A percentile compares a stretch with the other conserved stretches of the same genome.
Conservation (phyloP, 2,329 filamentous ascomycete genomes). For the Paraphoma chrysanthemicola region DNA sequence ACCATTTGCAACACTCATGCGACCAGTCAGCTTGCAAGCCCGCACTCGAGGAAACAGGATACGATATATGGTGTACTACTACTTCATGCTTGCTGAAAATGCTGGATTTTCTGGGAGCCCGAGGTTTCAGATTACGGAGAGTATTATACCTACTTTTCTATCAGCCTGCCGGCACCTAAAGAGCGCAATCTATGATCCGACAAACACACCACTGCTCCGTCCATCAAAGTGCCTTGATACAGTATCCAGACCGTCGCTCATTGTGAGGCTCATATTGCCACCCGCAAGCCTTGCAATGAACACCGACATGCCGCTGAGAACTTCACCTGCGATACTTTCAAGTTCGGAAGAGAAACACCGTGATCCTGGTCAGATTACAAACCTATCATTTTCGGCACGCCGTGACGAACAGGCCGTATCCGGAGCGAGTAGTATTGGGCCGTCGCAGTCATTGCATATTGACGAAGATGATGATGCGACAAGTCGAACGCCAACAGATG, state of each 20-base stretch:
- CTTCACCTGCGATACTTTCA: no score
- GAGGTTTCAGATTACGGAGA: neutral
- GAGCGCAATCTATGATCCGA: neutral
- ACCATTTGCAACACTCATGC: constrained; percentile 2
- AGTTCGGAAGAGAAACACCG: no score
- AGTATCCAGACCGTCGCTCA: neutral
- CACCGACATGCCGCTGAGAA: no score
- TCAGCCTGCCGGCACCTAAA: constrained; percentile 5
- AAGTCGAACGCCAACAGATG: neutral
- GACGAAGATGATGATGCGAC: neutral
- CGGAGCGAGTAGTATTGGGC: no score
- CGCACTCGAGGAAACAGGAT: constrained; percentile 8
- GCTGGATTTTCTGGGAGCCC: constrained; percentile 9
- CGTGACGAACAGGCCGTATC: no score
- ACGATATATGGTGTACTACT: constrained; percentile 12
- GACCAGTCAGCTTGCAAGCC: neutral
- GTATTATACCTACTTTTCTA: constrained; percentile 2
- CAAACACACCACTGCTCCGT: neutral
- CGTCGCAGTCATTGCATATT: neutral
- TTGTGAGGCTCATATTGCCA: neutral
- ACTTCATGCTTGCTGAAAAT: constrained; percentile 19
- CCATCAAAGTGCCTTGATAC: neutral
- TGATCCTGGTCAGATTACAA: no score
- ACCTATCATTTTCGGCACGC: no score
- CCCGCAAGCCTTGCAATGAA: no score